These are phyloP conservation scores for Dujonia santamariae DNA, from an alignment of 1,139 yeast genomes.

Conservation along the genomic window DNA sequence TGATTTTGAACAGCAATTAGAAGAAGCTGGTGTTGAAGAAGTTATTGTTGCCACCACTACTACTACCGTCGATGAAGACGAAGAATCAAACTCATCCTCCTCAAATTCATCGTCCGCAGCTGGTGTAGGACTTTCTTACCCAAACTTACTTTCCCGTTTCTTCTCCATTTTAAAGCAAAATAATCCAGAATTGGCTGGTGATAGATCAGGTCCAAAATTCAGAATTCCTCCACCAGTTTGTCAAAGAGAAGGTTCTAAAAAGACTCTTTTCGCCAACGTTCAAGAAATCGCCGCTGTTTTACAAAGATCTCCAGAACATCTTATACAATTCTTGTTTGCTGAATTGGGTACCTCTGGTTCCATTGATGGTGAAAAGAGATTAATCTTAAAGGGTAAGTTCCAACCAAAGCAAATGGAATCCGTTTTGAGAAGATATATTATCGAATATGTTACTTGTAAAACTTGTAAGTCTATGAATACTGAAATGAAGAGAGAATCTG, in stretches of 20 bases:
- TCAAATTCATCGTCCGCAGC: conserved; percentile 20
- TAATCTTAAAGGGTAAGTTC: conserved; percentile 96
- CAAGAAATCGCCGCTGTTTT: conserved; percentile 91
- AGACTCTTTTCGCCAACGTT: conserved; percentile 92
- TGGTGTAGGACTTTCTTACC: conserved; percentile 68
- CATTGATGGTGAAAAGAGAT: conserved; percentile 95
- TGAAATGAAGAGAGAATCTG: conserved; percentile 88
- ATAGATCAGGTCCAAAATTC: conserved; percentile 86
- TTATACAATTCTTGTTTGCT: conserved; percentile 93
- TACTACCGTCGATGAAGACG: conserved; percentile 20
- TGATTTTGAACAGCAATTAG: conserved; percentile 87
- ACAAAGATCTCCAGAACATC: conserved; percentile 96
- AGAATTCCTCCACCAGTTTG: conserved; percentile 98
- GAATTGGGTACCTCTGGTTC: conserved; percentile 99
- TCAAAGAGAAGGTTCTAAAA: conserved; percentile 96
- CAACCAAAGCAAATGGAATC: conserved; percentile 97
- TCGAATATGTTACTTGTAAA: conserved; percentile 97
- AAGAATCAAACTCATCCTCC: conserved; percentile 17
- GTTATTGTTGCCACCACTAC: conserved; percentile 35
- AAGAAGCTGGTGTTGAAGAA: conserved; percentile 81
- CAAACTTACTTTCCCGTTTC: conserved; percentile 75
- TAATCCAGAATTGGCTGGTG: conserved; percentile 98
- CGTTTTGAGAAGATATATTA: conserved; percentile 91
- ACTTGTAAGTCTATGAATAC: conserved; percentile 98
- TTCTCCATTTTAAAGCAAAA: conserved; percentile 82